Base-by-base conservation (phyloP, 495 filamentous ascomycete species). In the Hypoxylon rickii region DNA sequence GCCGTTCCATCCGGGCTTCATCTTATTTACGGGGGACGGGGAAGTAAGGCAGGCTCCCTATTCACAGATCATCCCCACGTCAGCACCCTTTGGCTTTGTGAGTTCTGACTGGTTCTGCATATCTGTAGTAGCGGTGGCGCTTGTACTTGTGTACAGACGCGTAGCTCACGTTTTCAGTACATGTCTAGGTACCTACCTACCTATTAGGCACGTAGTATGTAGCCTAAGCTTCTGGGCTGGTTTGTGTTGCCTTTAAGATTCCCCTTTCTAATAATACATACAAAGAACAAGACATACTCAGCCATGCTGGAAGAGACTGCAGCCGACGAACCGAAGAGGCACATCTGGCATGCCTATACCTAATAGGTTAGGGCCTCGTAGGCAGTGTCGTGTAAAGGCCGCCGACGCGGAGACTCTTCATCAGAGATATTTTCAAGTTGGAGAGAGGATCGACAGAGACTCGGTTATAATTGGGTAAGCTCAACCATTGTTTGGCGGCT, bases 51-150 rank as follows among this genome's bases (percentile, higher is more conserved):
- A 42, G 37, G 24, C 24, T 29, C 4, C 4, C 4, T 55, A 61
- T 55, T 61, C 32, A 53, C 59, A 37, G 44, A 48, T 47, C 46
- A 31, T 31, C 26, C 59, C 56, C 59, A 57, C 59, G 53, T 63
- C 59, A 54, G 59, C 59, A 22, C 7, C 19, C 51, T 41, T 48
- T 19, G 52, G 31, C 43, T 51, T 57, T 52, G 59, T 38, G 50
- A 49, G 21, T 57, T 51, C 34, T 34, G 37, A 42, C 46, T 61
- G 43, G 34, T 39, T 46, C 46, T 51, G 45, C 24, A 53, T n/a
- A 26, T 48, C 48, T 37, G 46, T 36, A 40, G n/a, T 32, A 45
- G 18, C n/a, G 45, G 45, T 32, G 49, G 56, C 44, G 44, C 50
- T 19, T 44, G 56, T 50, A 44, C 44, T 50, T 54, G 50, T 32